Evolutionary conservation across 345 rosid genomes (phyloP), one percentile per base, ranked within the genome.

Genomic region (Citrus unshiu): DNA sequence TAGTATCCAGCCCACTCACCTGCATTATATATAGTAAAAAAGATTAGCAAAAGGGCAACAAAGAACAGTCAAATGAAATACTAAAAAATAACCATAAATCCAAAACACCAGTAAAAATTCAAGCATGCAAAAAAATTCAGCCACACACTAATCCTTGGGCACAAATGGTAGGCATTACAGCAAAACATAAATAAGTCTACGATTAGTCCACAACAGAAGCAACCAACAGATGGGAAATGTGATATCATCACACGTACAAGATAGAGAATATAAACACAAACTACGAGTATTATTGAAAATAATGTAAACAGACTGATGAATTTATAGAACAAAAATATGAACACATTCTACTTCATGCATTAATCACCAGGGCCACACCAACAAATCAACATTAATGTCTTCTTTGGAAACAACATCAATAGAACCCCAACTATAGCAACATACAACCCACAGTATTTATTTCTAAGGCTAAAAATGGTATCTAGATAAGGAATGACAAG

Each of bases 1-100:
- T 77, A 77, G 49, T 22, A 79, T 81, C 83, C 75, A 85, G 73
- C 35, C 78, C 21, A 74, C 81, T 81, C 74, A 81, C 86, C 83
- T 86, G 79, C 16, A 75, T 57, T 29, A 71, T 13, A 61, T 21
- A 80, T 4, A 35, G 68, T 18, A 59, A 81, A 54, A 81, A 59
- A 3, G 27, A 9, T 43, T 9, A 34, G 8, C 40, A 46, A 32
- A 9, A 37, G 7, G 65, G 30, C 0, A 4, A 37, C 30, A 24
- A 40, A 35, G n/a, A 60, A 60, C 64, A 56, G 21, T 56, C 46
- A 51, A 29, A 19, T 22, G 25, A 77, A 66, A 87, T 72, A 39
- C 73, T 7, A 65, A 59, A 37, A 2, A 24, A 37, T 24, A 74
- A 61, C 25, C 12, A 64, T 32, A 75, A 75, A 29, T 49, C 9